Evolutionary conservation across 768 basidiomycete genomes (phyloP).

Genomic region (Crucibulum laeve): DNA sequence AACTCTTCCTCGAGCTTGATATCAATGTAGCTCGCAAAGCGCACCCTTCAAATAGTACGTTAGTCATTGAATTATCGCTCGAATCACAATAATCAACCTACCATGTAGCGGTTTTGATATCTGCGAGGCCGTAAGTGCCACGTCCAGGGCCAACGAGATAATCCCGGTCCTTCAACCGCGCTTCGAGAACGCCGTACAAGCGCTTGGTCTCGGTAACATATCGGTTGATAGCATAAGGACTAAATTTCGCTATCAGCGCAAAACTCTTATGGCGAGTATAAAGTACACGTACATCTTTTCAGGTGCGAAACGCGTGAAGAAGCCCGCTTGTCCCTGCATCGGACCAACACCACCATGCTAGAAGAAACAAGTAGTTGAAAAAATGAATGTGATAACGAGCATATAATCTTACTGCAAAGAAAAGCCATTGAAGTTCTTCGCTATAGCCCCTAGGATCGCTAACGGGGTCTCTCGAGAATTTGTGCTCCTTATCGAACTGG

Average conservation of each 20-base stretch:
- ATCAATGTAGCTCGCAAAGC: slow-evolving; percentile 38
- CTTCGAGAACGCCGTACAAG: slow-evolving; percentile 79
- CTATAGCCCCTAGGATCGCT: slow-evolving; percentile 56
- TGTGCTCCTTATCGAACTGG: slow-evolving; percentile 71
- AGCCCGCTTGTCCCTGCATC: slow-evolving; percentile 83
- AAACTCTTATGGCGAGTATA: background rate
- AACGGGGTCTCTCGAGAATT: slow-evolving; percentile 60
- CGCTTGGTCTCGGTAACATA: slow-evolving; percentile 81
- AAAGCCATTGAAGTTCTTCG: slow-evolving; percentile 81
- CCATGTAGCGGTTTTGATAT: slow-evolving; percentile 68
- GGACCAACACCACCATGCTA: slow-evolving; percentile 81
- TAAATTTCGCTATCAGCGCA: background rate
- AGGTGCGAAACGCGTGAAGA: slow-evolving; percentile 62
- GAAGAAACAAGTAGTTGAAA: background rate
- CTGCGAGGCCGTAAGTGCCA: slow-evolving; percentile 68
- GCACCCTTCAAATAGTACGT: slow-evolving; percentile 47
- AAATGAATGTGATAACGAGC: background rate
- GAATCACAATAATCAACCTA: slow-evolving; percentile 14
- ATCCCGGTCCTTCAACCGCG: slow-evolving; percentile 65
- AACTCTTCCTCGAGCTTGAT: slow-evolving; percentile 58
- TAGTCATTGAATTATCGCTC: background rate
- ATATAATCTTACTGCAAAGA: slow-evolving; percentile 72
- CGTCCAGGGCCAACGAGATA: slow-evolving; percentile 74
- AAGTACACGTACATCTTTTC: slow-evolving; percentile 33
- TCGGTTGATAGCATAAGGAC: slow-evolving; percentile 28